Base-by-base conservation (phyloP, 345 rosid genomes). In the Eucalyptus cloeziana region DNA sequence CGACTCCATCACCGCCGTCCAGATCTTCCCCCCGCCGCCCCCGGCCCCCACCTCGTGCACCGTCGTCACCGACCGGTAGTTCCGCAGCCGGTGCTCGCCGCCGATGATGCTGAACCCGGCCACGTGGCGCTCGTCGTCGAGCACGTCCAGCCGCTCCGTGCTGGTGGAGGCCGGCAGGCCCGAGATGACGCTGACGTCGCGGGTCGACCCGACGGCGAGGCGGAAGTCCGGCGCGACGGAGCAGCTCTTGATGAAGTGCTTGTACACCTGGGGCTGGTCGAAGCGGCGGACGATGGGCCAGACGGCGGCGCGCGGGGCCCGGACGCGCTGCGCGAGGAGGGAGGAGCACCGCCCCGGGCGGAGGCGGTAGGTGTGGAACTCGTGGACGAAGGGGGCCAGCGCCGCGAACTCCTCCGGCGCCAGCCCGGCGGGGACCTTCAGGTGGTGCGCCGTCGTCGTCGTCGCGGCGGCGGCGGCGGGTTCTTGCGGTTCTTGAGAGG, bases 1-100 rank as follows among this genome's bases (percentile, higher is more conserved):
- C 2, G 94, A 92, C 90, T 93, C 95, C 67, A 91, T 62, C 44
- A 93, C 95, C 27, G 91, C 94, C 30, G 95, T 91, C 79, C 86
- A 52, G 86, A 79, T 79, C 88, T 89, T 40, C 43, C 79, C 87
- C 25, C 7, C 76, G 22, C 47, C 86, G 76, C 43, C 86, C 24
- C 24, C 71, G 30, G 67, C 50, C 44, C 37, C 86, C 86, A 86
- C 14, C 89, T 90, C 91, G 88, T 90, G 91, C 69, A 88, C 76
- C 49, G 89, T 87, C n/a, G 91, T 90, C 86, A 88, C 87, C 88
- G 91, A 88, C 86, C 89, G 49, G 89, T 90, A 90, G 87, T 90
- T 90, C 86, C 79, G 71, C 58, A 90, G 89, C 69, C 91, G 71
- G 79, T 90, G 91, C 40, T 90, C 91, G 54, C 91, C 91, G 15